Percentiles rank a stretch among this genome's conserved stretches.
Conservation (phyloP, 1,284 basidiomycete genomes). For the Flammula alnicola region DNA sequence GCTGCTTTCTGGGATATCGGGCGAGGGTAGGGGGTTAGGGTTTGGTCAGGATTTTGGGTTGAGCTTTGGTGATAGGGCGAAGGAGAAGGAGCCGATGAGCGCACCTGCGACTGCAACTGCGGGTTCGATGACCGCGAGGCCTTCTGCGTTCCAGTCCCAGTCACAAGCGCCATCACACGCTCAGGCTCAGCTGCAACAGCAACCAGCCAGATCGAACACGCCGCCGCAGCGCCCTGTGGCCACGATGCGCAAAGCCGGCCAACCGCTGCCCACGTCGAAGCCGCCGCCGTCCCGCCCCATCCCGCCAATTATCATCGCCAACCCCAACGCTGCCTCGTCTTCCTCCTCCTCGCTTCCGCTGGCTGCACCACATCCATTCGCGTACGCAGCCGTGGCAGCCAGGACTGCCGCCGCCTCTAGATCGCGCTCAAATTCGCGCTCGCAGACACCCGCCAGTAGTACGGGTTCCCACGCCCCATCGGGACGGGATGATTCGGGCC, state of each 20-base stretch:
- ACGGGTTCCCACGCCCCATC: slow-evolving; percentile 4
- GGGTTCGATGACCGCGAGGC: slow-evolving; percentile 14
- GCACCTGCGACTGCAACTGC: slow-evolving; percentile 14
- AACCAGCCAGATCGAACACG: not conserved
- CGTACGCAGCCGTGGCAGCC: not conserved
- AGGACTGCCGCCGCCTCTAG: slow-evolving; percentile 1
- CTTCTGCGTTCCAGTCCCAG: slow-evolving; percentile 2
- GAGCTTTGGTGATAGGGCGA: slow-evolving; percentile 9
- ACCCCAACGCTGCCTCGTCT: slow-evolving; percentile 6
- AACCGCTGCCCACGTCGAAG: slow-evolving; percentile 24
- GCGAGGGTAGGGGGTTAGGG: slow-evolving; percentile 10
- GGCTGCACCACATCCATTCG: not conserved
- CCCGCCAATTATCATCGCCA: slow-evolving; percentile 17
- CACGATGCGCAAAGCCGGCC: slow-evolving; percentile 17
- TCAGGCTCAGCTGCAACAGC: slow-evolving; percentile 4
- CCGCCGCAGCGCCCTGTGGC: not conserved
- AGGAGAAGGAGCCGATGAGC: slow-evolving; percentile 12
- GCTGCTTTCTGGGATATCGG: slow-evolving; percentile 36
- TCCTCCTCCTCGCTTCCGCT: slow-evolving; percentile 10
- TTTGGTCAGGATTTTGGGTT: slow-evolving; percentile 10
- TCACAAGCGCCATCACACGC: not conserved
- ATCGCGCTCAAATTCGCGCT: slow-evolving; percentile 12
- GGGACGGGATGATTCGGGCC: slow-evolving; percentile 12
- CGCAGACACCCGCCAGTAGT: not conserved
- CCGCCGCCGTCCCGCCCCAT: slow-evolving; percentile 26